phyloP scores from a whole-genome alignment of 202 grass and related monocot species.

The Panicum virgatum region DNA sequence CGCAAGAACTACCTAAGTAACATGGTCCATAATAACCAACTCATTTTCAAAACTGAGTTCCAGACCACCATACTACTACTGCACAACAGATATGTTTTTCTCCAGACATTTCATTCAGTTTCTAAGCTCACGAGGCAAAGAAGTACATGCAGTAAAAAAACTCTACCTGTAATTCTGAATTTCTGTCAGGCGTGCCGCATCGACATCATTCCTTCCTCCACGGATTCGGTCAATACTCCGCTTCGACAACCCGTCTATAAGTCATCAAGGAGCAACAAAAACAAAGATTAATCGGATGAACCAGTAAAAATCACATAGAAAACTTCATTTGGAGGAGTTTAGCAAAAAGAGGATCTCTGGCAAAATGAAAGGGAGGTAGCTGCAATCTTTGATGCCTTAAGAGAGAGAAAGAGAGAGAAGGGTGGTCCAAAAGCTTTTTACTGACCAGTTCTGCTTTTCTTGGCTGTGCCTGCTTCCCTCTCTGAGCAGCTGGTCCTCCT shows the following conservation, averaged over 20 bases:
- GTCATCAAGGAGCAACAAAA: conserved; percentile 20
- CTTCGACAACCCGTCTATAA: conserved; percentile 47
- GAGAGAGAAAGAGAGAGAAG: conserved; percentile 19
- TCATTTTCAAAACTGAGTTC: background rate
- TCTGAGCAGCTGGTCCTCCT: conserved; percentile 82
- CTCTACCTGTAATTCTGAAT: conserved; percentile 64
- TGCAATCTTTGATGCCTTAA: conserved; percentile 46
- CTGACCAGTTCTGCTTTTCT: conserved; percentile 96
- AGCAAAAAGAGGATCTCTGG: conserved; percentile 27
- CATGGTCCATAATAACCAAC: background rate
- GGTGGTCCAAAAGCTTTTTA: conserved; percentile 52
- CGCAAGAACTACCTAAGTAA: background rate
- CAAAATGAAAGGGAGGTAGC: conserved; percentile 34
- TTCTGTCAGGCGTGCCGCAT: conserved; percentile 53
- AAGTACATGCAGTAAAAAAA: background rate
- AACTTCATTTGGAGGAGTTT: conserved; percentile 6
- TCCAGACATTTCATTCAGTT: background rate
- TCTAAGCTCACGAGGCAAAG: background rate
- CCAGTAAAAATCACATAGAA: background rate
- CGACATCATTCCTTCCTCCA: conserved; percentile 50
- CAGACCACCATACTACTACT: background rate
- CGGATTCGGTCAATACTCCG: conserved; percentile 51
- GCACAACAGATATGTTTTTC: background rate
- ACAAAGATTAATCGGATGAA: conserved; percentile 30
- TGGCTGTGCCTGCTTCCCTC: conserved; percentile 68